These are phyloP conservation scores for Lipomyces oligophaga DNA, from an alignment of 805 yeast species.

Conservation along the genomic window DNA sequence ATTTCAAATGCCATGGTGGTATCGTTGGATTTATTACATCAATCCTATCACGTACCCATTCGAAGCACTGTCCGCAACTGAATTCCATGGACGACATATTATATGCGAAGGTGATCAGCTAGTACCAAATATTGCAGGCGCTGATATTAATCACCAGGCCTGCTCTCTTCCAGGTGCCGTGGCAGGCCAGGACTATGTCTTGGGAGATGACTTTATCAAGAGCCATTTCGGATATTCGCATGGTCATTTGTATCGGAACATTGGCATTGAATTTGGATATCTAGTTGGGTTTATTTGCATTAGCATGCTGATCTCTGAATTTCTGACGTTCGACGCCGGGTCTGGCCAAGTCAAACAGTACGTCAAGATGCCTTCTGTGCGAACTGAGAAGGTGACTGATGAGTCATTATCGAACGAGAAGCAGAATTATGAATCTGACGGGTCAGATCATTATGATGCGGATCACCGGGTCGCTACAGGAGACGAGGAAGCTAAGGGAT, in stretches of 20 bases:
- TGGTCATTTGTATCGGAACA: conserved; percentile 57
- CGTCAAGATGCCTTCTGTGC: conserved; percentile 3
- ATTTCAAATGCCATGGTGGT: conserved; percentile 65
- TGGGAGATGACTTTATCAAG: conserved; percentile 57
- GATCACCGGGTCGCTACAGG: not conserved
- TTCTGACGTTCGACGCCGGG: conserved; percentile 43
- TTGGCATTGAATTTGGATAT: conserved; percentile 58
- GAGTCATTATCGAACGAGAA: not conserved
- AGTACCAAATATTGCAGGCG: conserved; percentile 54
- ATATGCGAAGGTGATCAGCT: conserved; percentile 43
- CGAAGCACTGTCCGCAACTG: conserved; percentile 63
- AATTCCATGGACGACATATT: conserved; percentile 57
- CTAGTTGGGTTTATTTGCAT: conserved; percentile 47
- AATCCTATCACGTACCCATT: conserved; percentile 57
- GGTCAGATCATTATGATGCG: not conserved
- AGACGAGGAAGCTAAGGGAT: conserved; percentile 6
- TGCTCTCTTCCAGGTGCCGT: conserved; percentile 61
- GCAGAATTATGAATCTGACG: not conserved
- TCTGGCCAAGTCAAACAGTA: conserved; percentile 39
- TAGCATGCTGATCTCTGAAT: conserved; percentile 38
- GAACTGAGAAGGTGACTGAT: not conserved
- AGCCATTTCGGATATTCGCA: conserved; percentile 48
- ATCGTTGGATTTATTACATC: conserved; percentile 58
- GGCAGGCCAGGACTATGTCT: conserved; percentile 51
- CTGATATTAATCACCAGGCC: conserved; percentile 33